Conservation (phyloP, 2,329 filamentous ascomycete species). For the Chalara sp. region DNA sequence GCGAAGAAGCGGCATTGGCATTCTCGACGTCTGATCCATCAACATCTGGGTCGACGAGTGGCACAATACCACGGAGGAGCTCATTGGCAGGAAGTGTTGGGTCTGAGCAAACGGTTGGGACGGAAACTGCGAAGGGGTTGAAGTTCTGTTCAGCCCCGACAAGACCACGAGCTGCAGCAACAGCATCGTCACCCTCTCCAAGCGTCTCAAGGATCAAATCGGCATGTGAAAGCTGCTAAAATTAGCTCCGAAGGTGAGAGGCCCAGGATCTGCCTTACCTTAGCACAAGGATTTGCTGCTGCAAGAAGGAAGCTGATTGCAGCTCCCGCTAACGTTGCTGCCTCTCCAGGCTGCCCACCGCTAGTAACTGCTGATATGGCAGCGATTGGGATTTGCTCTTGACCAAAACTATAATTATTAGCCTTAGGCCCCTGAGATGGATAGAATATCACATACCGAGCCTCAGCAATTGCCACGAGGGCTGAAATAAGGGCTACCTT, state of each 20-base stretch:
- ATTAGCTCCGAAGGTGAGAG: background rate
- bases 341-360: constrained; percentile 51
- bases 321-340: constrained; percentile 56
- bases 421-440: background rate
- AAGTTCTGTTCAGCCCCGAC: constrained; percentile 68
- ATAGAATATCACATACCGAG: constrained; percentile 17
- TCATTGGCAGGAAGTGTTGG: constrained; percentile 52
- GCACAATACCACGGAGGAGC: constrained; percentile 58
- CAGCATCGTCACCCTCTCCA: constrained; percentile 49
- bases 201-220: constrained; percentile 57
- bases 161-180: constrained; percentile 54
- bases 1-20: constrained; percentile 48
- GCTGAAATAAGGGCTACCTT: constrained; percentile 17
- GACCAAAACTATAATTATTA: constrained; percentile 44
- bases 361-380: constrained; percentile 46
- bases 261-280: constrained; percentile 32
- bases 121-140: constrained; percentile 55
- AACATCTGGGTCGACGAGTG: constrained; percentile 60
- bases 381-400: constrained; percentile 52
- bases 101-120: constrained; percentile 59
- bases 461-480: constrained; percentile 20
- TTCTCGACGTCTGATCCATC: constrained; percentile 50
- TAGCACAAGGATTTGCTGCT: constrained; percentile 59
- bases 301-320: constrained; percentile 57
- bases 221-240: constrained; percentile 44